Conservation (phyloP, 306 rosid genomes). For the Lathyrus sativus region DNA sequence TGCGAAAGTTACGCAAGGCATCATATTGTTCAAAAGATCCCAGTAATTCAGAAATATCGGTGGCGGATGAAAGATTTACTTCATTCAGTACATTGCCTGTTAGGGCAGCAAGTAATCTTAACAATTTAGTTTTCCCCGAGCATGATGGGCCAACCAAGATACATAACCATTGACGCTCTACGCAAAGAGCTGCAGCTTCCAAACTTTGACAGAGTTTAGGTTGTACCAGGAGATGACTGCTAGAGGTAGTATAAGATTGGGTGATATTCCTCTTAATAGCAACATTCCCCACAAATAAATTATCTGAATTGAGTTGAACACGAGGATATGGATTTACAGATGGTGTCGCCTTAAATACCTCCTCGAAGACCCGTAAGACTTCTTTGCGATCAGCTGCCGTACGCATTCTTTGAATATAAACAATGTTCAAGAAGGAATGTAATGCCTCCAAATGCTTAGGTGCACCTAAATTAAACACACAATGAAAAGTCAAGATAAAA, state of each 20-base stretch:
- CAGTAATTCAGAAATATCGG: conserved; percentile 90
- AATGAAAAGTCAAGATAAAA: conserved; percentile 32
- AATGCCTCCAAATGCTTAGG: conserved; percentile 42
- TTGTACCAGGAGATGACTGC: conserved; percentile 55
- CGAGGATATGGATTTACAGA: conserved; percentile 77
- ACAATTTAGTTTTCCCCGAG: conserved; percentile 85
- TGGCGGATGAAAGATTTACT: conserved; percentile 84
- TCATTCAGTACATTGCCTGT: conserved; percentile 84
- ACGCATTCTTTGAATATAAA: conserved; percentile 93
- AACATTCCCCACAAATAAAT: conserved; percentile 67
- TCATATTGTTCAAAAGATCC: conserved; percentile 96
- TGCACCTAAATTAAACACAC: conserved; percentile 51
- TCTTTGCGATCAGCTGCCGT: conserved; percentile 75
- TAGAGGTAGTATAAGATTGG: conserved; percentile 44
- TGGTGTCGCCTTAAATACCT: conserved; percentile 61
- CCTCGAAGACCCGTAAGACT: conserved; percentile 65
- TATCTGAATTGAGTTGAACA: conserved; percentile 52
- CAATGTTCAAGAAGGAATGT: conserved; percentile 71
- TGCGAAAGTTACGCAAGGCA: conserved; percentile 61
- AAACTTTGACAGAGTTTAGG: conserved; percentile 78
- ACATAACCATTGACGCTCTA: conserved; percentile 87
- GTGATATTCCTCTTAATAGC: conserved; percentile 56
- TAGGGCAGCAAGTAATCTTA: conserved; percentile 80
- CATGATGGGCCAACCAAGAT: conserved; percentile 83
- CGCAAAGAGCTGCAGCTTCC: conserved; percentile 85